Evolutionary conservation across 192 early-diverging fungal genomes (phyloP).

Genomic region (Podochytrium sp.): DNA sequence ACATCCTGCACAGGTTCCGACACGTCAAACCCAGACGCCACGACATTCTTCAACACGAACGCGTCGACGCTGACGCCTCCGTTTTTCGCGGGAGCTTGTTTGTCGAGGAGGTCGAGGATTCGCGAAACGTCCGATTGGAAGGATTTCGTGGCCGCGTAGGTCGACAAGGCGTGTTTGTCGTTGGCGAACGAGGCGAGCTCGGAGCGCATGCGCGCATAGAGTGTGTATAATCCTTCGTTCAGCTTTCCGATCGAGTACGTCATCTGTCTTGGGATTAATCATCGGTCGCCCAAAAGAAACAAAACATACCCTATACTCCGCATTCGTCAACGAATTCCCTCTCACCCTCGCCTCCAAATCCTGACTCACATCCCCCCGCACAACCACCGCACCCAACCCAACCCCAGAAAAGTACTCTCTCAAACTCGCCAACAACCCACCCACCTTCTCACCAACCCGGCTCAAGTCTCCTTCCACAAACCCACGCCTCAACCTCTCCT

Average conservation of each 20-base stretch:
- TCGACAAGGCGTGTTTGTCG: conserved; percentile 18
- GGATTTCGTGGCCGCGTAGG: conserved; percentile 13
- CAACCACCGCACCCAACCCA: conserved; percentile 33
- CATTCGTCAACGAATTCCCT: conserved; percentile 31
- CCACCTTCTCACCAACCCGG: conserved; percentile 29
- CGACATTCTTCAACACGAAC: conserved; percentile 39
- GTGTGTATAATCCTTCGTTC: conserved; percentile 42
- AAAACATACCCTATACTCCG: conserved; percentile 39
- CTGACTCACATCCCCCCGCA: conserved; percentile 28
- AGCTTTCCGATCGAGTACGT: conserved; percentile 45
- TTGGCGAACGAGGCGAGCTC: conserved; percentile 20
- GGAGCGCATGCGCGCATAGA: conserved; percentile 33
- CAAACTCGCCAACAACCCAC: conserved; percentile 27
- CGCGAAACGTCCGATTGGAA: conserved; percentile 35
- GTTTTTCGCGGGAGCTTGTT: conserved; percentile 19
- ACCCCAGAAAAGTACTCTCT: conserved; percentile 33
- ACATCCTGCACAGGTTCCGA: conserved; percentile 34
- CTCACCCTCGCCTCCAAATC: conserved; percentile 36
- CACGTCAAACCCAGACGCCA: conserved; percentile 41
- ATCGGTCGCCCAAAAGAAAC: background rate
- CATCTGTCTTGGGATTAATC: conserved; percentile 31
- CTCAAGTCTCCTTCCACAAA: conserved; percentile 41
- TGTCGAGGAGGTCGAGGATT: conserved; percentile 36
- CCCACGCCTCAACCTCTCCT: conserved; percentile 40
- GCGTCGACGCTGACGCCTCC: conserved; percentile 36